Conservation (phyloP, 306 rosid genomes). For the Dalbergia oliveri region DNA sequence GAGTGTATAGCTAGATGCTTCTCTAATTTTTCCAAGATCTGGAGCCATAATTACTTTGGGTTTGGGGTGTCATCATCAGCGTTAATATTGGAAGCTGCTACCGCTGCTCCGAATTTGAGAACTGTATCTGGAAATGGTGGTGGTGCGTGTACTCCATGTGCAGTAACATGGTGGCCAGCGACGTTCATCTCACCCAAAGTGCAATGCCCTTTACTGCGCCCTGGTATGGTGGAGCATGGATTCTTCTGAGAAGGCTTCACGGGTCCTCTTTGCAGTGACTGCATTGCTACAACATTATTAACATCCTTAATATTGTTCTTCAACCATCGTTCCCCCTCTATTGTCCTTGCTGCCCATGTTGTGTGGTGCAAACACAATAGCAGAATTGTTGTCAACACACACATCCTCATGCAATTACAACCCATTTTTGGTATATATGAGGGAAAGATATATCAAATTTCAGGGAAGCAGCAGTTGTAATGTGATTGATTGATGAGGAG, state of each 20-base stretch:
- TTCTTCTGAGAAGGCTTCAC: conserved; percentile 27
- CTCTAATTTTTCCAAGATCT: neutral
- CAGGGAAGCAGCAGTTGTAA: too few relatives aligned
- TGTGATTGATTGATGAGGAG: neutral
- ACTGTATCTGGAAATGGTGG: neutral
- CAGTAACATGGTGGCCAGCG: neutral
- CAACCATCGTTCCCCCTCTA: conserved; percentile 46
- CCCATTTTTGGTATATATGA: conserved; percentile 26
- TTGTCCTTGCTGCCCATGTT: conserved; percentile 36
- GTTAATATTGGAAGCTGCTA: neutral
- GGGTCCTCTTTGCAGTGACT: conserved; percentile 51
- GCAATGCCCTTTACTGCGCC: conserved; percentile 48
- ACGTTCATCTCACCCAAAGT: conserved; percentile 41
- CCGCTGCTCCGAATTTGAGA: conserved; percentile 18
- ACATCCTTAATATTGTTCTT: neutral
- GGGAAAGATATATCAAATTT: too few relatives aligned
- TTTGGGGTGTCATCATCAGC: neutral
- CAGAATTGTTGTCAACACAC: conserved; percentile 23
- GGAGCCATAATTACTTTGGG: neutral
- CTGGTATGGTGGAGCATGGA: conserved; percentile 54
- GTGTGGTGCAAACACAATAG: neutral
- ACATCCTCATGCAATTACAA: conserved; percentile 23
- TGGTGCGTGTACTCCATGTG: conserved; percentile 5
- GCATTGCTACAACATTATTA: neutral
- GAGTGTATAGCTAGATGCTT: neutral